These are phyloP conservation scores for Terana coerulea DNA, from an alignment of 768 basidiomycete genomes.

Conservation along the genomic window DNA sequence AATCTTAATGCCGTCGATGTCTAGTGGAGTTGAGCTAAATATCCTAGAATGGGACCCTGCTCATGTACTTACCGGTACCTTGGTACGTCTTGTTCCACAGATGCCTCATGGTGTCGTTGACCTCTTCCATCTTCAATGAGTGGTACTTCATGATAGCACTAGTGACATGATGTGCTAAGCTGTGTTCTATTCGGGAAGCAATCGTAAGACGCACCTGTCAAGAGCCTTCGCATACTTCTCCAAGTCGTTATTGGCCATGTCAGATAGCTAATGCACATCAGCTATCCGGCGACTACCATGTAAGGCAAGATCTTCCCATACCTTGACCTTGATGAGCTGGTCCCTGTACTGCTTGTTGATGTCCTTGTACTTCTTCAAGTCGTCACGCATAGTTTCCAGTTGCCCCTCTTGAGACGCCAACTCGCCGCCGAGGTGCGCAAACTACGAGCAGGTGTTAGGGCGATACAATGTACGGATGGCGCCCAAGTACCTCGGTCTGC, in stretches of 20 bases:
- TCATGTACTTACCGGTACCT: constrained; percentile 70
- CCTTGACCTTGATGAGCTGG: constrained; percentile 94
- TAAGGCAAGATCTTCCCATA: constrained; percentile 27
- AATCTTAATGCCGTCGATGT: constrained; percentile 97
- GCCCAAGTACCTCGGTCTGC: constrained; percentile 54
- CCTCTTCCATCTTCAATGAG: constrained; percentile 96
- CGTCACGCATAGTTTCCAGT: constrained; percentile 58
- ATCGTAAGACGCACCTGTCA: constrained; percentile 69
- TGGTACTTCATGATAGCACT: constrained; percentile 99
- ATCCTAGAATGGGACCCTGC: not conserved
- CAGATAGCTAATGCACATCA: constrained; percentile 67
- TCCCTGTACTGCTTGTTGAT: constrained; percentile 83
- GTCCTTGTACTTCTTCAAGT: constrained; percentile 77
- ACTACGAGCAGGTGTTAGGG: constrained; percentile 39
- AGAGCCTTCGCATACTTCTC: constrained; percentile 98
- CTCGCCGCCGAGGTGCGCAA: constrained; percentile 80
- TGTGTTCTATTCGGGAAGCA: constrained; percentile 15
- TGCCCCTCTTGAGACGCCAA: constrained; percentile 69
- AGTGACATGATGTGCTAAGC: constrained; percentile 1
- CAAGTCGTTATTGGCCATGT: constrained; percentile 95
- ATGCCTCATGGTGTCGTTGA: constrained; percentile 96
- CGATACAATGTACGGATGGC: not conserved
- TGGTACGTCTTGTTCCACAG: constrained; percentile 99
- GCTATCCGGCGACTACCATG: not conserved
- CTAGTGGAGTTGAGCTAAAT: constrained; percentile 35